These are phyloP conservation scores for Nicotiana noctiflora DNA, from an alignment of 257 asterid species.

Conservation along the genomic window DNA sequence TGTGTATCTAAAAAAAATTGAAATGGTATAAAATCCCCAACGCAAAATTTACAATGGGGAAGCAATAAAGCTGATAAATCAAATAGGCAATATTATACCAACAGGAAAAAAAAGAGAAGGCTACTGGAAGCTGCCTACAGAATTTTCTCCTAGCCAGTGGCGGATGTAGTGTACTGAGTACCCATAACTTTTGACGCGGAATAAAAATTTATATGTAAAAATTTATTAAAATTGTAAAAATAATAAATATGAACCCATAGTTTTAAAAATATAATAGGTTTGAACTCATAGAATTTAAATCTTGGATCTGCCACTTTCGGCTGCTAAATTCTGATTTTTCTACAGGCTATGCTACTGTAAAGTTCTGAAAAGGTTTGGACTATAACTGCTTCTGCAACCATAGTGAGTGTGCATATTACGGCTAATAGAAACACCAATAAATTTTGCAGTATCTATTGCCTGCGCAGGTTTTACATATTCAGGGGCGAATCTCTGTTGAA, in stretches of 20 bases:
- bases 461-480: constrained; percentile 4
- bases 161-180: too few species aligned
- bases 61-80: constrained; percentile 8
- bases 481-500: too few species aligned
- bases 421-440: constrained; percentile 64
- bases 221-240: too few species aligned
- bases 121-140: neutral
- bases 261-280: too few species aligned
- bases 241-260: too few species aligned
- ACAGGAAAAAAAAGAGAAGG: neutral
- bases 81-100: constrained; percentile 16
- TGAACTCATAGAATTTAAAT: too few species aligned
- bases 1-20: constrained; percentile 14
- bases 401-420: constrained; percentile 55
- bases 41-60: constrained; percentile 25
- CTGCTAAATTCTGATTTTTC: constrained; percentile 46
- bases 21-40: neutral
- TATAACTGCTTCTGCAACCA: constrained; percentile 45
- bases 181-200: too few species aligned
- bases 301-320: too few species aligned
- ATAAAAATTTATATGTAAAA: too few species aligned
- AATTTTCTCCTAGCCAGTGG: constrained; percentile 18
- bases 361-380: constrained; percentile 39
- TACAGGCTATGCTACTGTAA: constrained; percentile 51
- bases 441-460: constrained; percentile 69